Percentiles rank a stretch among this genome's conserved stretches.
These are phyloP conservation scores for Neurospora sp. DNA, from an alignment of 495 filamentous ascomycete species.

Conservation along the genomic window DNA sequence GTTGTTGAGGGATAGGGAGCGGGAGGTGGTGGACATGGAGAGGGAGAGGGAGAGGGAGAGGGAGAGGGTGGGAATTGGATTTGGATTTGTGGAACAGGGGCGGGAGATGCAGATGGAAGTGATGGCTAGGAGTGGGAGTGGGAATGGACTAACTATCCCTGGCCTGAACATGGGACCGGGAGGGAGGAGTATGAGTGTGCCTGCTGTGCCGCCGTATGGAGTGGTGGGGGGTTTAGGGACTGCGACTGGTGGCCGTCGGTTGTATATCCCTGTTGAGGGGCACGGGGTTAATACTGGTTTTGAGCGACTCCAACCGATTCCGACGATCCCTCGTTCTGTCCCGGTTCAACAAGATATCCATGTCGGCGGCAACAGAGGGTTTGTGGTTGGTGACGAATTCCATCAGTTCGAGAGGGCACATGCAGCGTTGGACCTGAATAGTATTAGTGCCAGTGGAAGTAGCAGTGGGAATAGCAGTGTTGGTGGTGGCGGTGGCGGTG, in stretches of 20 bases:
- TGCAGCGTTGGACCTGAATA: neutral
- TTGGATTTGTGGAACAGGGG: neutral
- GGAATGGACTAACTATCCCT: neutral
- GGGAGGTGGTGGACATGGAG: neutral
- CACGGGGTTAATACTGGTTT: neutral
- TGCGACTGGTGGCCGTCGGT: neutral
- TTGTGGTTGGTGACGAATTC: neutral
- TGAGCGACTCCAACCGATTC: neutral
- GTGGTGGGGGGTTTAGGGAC: neutral
- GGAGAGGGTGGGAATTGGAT: neutral
- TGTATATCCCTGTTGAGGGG: neutral
- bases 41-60: neutral
- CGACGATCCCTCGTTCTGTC: neutral
- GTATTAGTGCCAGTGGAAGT: neutral
- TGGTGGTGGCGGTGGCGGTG: neutral
- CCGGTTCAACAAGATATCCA: neutral
- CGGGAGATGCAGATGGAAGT: neutral
- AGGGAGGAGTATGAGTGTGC: neutral
- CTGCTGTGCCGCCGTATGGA: neutral
- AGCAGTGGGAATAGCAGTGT: neutral
- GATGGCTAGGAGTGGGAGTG: neutral
- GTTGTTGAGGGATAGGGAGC: neutral
- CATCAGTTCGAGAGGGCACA: neutral
- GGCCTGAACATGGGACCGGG: neutral
- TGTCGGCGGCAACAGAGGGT: neutral